Conservation (phyloP, 441 rosid genomes). For the Kokia cookei region DNA sequence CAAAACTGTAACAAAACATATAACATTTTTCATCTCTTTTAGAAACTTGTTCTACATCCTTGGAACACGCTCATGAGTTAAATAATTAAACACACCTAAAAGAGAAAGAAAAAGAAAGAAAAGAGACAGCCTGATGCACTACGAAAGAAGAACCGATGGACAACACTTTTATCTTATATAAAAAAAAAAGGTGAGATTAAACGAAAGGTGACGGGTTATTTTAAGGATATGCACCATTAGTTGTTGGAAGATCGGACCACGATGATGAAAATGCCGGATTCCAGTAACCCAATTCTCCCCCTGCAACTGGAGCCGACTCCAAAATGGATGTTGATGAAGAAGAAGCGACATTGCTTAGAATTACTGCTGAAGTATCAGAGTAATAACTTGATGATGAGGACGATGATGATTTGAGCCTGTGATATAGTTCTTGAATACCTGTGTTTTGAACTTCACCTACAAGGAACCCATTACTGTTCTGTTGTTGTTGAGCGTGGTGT, state of each 20-base stretch:
- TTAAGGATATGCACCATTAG: constrained; percentile 49
- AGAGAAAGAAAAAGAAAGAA: neutral
- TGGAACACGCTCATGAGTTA: constrained; percentile 25
- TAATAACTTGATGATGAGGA: constrained; percentile 23
- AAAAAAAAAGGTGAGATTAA: neutral
- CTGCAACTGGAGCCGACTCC: constrained; percentile 46
- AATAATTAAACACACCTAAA: constrained; percentile 23
- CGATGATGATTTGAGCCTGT: constrained; percentile 38
- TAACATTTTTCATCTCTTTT: constrained; percentile 8
- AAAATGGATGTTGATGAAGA: constrained; percentile 30
- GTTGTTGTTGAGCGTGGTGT: constrained; percentile 26
- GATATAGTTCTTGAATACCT: constrained; percentile 57
- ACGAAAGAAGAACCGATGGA: neutral
- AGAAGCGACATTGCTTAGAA: constrained; percentile 29
- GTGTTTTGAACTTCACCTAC: constrained; percentile 40
- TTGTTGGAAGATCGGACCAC: constrained; percentile 60
- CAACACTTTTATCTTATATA: constrained; percentile 12
- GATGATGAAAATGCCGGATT: constrained; percentile 42
- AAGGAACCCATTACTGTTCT: constrained; percentile 25
- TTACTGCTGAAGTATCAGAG: constrained; percentile 30
- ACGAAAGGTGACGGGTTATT: constrained; percentile 16
- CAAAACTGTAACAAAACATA: neutral
- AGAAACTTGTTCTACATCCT: constrained; percentile 12
- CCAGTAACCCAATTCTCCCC: constrained; percentile 52
- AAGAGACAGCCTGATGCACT: constrained; percentile 14